phyloP scores from a whole-genome alignment of 2,329 filamentous ascomycete genomes.

The Zasmidium cellare region DNA sequence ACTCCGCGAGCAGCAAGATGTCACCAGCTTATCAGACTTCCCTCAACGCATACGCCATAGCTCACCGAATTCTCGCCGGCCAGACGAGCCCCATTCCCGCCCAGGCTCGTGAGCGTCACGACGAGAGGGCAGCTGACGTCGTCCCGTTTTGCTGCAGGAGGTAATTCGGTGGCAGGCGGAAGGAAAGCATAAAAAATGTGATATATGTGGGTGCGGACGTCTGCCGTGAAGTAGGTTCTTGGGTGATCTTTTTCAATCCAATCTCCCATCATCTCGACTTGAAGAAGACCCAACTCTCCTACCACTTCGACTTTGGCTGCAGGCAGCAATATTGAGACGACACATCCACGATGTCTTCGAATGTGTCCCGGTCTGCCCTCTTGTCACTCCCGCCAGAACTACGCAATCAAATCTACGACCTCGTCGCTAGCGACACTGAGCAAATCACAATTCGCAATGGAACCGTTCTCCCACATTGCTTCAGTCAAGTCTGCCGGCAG shows the following conservation, averaged over 20 bases:
- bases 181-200: no score
- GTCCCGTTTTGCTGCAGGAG: not conserved
- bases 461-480: constrained; percentile 9
- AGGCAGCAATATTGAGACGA: not conserved
- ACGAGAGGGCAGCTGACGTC: not conserved
- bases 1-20: not conserved
- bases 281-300: no score
- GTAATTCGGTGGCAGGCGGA: not conserved
- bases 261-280: no score
- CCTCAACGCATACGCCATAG: not conserved
- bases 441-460: constrained; percentile 11
- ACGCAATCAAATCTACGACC: constrained; percentile 30
- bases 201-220: no score
- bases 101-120: not conserved
- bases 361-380: no score
- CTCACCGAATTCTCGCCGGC: not conserved
- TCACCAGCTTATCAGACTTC: not conserved
- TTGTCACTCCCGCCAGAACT: constrained; percentile 20
- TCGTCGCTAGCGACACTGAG: constrained; percentile 10
- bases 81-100: not conserved
- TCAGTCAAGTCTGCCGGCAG: constrained; percentile 13
- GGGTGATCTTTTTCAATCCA: no score
- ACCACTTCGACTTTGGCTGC: no score
- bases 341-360: not conserved
- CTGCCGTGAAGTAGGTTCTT: no score